Evolutionary conservation across 176 grass and related monocot species (phyloP).

Genomic region (Aegilops speltoides): DNA sequence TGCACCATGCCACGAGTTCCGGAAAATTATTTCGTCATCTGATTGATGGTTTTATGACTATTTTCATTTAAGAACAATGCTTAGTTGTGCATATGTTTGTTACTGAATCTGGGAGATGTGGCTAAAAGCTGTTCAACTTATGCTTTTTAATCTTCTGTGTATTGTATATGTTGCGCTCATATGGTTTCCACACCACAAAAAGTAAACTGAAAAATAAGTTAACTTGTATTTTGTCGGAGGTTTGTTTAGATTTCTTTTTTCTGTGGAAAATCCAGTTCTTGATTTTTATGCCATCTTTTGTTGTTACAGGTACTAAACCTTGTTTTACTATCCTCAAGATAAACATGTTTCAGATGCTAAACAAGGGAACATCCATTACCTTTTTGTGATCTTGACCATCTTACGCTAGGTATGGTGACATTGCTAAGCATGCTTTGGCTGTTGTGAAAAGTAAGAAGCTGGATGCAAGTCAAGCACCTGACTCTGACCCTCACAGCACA

Average conservation of each 20-base stretch:
- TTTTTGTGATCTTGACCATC: constrained; percentile 38
- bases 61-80: constrained; percentile 12
- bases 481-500: constrained; percentile 38
- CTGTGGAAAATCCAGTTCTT: neutral
- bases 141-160: neutral
- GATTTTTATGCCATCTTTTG: constrained; percentile 4
- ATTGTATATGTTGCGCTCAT: neutral
- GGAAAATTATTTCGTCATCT: neutral
- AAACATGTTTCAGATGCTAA: constrained; percentile 18
- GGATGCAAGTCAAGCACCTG: constrained; percentile 31
- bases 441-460: constrained; percentile 61
- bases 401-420: constrained; percentile 86
- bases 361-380: constrained; percentile 18
- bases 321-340: constrained; percentile 24
- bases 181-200: neutral
- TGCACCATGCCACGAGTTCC: neutral
- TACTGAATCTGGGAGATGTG: neutral
- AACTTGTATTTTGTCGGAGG: neutral
- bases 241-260: neutral
- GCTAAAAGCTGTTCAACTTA: constrained; percentile 11
- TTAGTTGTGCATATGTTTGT: neutral
- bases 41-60: neutral
- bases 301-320: constrained; percentile 45
- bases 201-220: constrained; percentile 7
- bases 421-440: constrained; percentile 93